These are phyloP conservation scores for Pharnaceum exiguum DNA, from an alignment of 148 eudicot species.

Conservation along the genomic window DNA sequence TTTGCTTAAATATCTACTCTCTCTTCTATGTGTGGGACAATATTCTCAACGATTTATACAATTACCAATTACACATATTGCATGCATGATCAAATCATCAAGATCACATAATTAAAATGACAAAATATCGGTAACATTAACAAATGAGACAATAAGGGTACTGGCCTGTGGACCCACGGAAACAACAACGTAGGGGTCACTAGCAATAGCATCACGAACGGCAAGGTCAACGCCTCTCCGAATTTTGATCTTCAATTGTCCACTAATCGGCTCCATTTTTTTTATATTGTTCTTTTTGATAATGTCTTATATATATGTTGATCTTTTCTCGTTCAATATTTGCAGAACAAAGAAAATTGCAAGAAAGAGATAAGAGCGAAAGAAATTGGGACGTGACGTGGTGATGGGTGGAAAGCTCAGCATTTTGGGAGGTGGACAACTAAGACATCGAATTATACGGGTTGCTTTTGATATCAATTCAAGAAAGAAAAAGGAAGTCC, in stretches of 20 bases:
- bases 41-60: too few species aligned
- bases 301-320: too few species aligned
- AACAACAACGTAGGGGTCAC: slow-evolving; percentile 7
- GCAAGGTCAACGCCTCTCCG: neutral
- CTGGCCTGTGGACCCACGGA: slow-evolving; percentile 6
- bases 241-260: neutral
- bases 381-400: neutral
- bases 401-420: neutral
- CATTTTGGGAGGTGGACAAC: too few species aligned
- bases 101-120: neutral
- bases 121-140: neutral
- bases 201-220: neutral
- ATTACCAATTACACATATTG: too few species aligned
- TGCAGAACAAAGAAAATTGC: too few species aligned
- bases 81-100: too few species aligned
- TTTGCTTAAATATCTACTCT: too few species aligned
- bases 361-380: neutral
- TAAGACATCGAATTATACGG: too few species aligned
- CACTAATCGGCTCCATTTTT: neutral
- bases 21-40: too few species aligned
- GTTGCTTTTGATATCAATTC: too few species aligned
- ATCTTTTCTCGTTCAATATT: too few species aligned
- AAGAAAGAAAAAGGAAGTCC: too few species aligned
- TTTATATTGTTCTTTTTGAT: neutral
- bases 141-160: neutral